phyloP scores from a whole-genome alignment of 495 filamentous ascomycete species.

The Daldinia decipiens region DNA sequence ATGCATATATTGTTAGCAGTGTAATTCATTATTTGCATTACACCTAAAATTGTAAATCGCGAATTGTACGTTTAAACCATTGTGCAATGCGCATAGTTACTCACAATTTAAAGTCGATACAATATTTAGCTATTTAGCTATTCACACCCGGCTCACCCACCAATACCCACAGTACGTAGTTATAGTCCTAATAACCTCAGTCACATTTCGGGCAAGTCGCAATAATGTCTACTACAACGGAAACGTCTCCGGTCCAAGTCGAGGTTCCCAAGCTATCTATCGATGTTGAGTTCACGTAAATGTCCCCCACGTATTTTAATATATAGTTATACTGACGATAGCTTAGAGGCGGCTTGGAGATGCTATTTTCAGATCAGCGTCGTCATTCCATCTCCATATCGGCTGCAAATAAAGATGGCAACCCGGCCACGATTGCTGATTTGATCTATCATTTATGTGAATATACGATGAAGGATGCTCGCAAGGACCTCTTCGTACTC shows the following conservation, averaged over 20 bases:
- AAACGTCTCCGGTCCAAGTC: slow-evolving; percentile 25
- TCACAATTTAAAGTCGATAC: not conserved
- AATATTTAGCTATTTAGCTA: not conserved
- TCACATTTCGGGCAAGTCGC: not conserved
- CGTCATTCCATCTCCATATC: slow-evolving; percentile 77
- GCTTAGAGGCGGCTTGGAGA: slow-evolving; percentile 88
- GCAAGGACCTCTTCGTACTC: slow-evolving; percentile 89
- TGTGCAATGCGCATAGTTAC: not conserved
- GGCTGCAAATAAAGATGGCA: slow-evolving; percentile 64
- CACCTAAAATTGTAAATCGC: not conserved
- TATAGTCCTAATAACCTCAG: not conserved
- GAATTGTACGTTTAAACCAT: not conserved
- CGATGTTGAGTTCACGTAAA: slow-evolving; percentile 81
- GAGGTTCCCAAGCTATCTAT: slow-evolving; percentile 56
- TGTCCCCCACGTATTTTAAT: slow-evolving; percentile 18
- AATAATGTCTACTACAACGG: slow-evolving; percentile 36
- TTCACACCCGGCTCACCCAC: not conserved
- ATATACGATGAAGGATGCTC: slow-evolving; percentile 83
- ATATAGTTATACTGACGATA: slow-evolving; percentile 22
- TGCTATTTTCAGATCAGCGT: slow-evolving; percentile 85
- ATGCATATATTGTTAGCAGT: not conserved
- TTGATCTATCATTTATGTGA: slow-evolving; percentile 84
- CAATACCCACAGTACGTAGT: not conserved
- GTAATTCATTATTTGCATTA: not conserved
- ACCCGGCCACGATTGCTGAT: slow-evolving; percentile 74